These are phyloP conservation scores for Podaxis sp. DNA, from an alignment of 768 basidiomycete species.

Conservation along the genomic window DNA sequence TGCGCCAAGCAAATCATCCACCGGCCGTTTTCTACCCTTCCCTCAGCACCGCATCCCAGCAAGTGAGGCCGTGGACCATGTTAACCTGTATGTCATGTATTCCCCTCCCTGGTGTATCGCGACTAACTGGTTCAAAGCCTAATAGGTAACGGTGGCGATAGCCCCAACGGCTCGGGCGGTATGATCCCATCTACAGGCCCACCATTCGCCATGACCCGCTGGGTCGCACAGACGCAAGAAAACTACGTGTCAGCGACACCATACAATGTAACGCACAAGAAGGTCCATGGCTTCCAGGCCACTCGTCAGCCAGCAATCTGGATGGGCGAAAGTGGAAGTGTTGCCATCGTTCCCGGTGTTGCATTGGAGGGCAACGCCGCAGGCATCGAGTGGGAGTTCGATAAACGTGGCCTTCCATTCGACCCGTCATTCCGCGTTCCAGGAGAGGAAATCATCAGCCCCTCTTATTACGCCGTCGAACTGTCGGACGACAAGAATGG, in stretches of 20 bases:
- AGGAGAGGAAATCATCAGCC: constrained; percentile 54
- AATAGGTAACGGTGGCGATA: constrained; percentile 73
- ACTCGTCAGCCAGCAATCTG: constrained; percentile 87
- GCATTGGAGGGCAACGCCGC: constrained; percentile 19
- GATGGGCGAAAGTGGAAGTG: constrained; percentile 81
- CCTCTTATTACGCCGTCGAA: constrained; percentile 57
- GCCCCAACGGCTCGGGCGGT: constrained; percentile 70
- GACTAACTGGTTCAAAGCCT: constrained; percentile 30
- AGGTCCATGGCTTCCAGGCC: constrained; percentile 73
- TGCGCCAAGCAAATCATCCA: neutral
- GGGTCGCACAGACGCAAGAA: constrained; percentile 78
- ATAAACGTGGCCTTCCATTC: constrained; percentile 51
- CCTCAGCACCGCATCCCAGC: constrained; percentile 15
- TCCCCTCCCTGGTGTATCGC: neutral
- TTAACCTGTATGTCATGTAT: constrained; percentile 28
- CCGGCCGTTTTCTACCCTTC: constrained; percentile 14
- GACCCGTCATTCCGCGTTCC: constrained; percentile 27
- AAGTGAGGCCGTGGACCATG: constrained; percentile 29
- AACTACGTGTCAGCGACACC: constrained; percentile 76
- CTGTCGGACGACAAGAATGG: constrained; percentile 54
- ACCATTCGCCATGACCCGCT: constrained; percentile 84
- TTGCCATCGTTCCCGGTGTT: constrained; percentile 59
- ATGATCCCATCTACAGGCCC: constrained; percentile 78
- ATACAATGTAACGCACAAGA: constrained; percentile 43
- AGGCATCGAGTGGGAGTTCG: constrained; percentile 51